Base-by-base conservation (phyloP, 2,329 filamentous ascomycete species). In the Leptographium radiaticola region DNA sequence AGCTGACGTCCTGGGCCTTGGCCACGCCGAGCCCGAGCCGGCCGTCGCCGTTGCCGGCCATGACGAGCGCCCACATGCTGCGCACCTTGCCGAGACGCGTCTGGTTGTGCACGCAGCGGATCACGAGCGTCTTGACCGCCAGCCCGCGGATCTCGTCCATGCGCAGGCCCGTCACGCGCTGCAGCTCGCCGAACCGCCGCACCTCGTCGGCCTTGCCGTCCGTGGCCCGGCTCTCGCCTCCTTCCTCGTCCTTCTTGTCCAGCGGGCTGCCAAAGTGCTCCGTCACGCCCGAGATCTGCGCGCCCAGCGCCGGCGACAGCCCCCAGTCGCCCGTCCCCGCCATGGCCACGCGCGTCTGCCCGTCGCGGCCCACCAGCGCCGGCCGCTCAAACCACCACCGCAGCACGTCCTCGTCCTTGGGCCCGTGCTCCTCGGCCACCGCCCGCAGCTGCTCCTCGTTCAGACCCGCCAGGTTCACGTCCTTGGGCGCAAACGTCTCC, bases 11-110 rank as follows among this genome's bases (percentile, higher is more conserved):
- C 33, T 83, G 81, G 11, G 86, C 85, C 75, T 97, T 98, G 62
- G 87, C 90, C 70, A 91, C 86, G 54, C 93, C 93, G 56, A 97
- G 76, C 12, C 93, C 93, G 36, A 98, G 70, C 63, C 91, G 77
- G 16, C 93, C 93, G 60, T 93, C 79, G 55, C 81, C 79, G 69
- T 97, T 95, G 52, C 93, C 93, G 7, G 89, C 90, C 61, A 96
- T 83, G 43, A 83, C 83, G 57, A 97, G 71, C 62, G 81, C 76
- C 63, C 91, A 94, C 43, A 76, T 63, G 67, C 84, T 87, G 61
- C 78, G 77, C 56, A 98, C 84, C 76, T 97, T 98, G 66, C 93
- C 93, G 70, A 98, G 81, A 73, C 91, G 87, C 25, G 93, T 97
- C 76, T 97, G 91, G 71, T 98, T 97, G 59, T 80, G 75, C 56